Percentiles rank a stretch among this genome's conserved stretches.
Evolutionary conservation across 768 basidiomycete species (phyloP).

Genomic region (Auricularia auricula-judae): DNA sequence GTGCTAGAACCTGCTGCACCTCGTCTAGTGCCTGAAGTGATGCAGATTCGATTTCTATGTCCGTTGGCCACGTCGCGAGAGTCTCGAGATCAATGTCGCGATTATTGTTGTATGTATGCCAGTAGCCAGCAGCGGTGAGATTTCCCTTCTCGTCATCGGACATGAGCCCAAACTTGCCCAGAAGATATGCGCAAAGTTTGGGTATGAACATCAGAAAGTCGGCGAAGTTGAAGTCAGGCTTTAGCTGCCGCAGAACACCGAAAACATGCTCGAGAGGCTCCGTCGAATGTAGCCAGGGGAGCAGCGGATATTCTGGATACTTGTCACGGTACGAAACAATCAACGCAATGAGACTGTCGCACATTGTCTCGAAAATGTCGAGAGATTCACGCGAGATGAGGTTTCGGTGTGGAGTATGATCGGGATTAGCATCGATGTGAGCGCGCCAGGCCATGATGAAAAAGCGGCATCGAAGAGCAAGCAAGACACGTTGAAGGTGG

Average conservation of each 20-base stretch:
- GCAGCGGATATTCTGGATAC: constrained; percentile 11
- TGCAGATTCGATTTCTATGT: constrained; percentile 9
- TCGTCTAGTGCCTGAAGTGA: not conserved
- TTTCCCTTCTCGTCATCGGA: not conserved
- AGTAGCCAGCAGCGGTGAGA: constrained; percentile 10
- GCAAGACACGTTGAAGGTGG: constrained; percentile 14
- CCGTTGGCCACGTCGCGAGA: constrained; percentile 13
- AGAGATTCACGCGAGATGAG: constrained; percentile 15
- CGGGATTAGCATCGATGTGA: constrained; percentile 10
- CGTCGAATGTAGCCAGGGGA: constrained; percentile 24
- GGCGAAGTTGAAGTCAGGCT: constrained; percentile 14
- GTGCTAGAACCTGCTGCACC: not conserved
- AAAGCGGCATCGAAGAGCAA: constrained; percentile 14
- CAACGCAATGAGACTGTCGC: constrained; percentile 13
- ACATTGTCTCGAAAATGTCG: constrained; percentile 15
- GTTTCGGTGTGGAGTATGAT: constrained; percentile 10
- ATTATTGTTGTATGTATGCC: constrained; percentile 19
- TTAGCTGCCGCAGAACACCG: constrained; percentile 13
- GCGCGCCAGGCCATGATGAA: constrained; percentile 18
- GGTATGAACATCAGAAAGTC: constrained; percentile 14
- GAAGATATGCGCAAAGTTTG: constrained; percentile 10
- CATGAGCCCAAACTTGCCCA: too few relatives aligned
- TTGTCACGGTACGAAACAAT: constrained; percentile 13
- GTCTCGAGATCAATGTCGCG: constrained; percentile 11
- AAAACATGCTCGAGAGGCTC: constrained; percentile 22